These are phyloP conservation scores for Cordyceps farinosa DNA, from an alignment of 2,329 filamentous ascomycete genomes.

Conservation along the genomic window DNA sequence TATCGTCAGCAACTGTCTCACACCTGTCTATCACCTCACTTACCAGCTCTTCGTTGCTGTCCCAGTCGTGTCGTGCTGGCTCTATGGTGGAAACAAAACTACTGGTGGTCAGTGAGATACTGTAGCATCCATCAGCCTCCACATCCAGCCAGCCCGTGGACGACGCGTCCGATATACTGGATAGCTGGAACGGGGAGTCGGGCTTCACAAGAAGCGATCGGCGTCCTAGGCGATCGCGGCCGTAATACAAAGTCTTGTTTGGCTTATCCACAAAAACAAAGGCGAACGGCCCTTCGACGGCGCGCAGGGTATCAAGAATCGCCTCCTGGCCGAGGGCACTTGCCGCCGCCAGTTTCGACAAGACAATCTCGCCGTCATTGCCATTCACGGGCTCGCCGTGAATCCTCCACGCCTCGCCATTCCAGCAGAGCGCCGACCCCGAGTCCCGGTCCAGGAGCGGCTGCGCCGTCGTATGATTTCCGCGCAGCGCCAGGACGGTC, in stretches of 20 bases:
- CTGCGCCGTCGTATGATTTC: constrained; percentile 66
- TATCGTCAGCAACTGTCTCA: constrained; percentile 6
- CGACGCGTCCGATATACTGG: constrained; percentile 62
- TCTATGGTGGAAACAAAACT: constrained; percentile 14
- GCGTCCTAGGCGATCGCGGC: constrained; percentile 81
- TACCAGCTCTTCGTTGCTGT: constrained; percentile 41
- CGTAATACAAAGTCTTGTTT: constrained; percentile 67
- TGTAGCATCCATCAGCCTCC: constrained; percentile 77
- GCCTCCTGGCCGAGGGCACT: constrained; percentile 29
- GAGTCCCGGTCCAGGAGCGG: constrained; percentile 60
- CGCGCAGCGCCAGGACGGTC: constrained; percentile 87
- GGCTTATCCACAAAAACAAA: constrained; percentile 76
- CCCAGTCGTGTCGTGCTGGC: constrained; percentile 30
- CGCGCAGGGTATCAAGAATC: constrained; percentile 52
- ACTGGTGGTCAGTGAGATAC: constrained; percentile 49
- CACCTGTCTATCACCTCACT: constrained; percentile 29
- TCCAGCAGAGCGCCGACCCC: constrained; percentile 83
- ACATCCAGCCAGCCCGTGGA: constrained; percentile 69
- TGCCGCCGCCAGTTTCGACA: constrained; percentile 54
- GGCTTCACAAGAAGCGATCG: constrained; percentile 68
- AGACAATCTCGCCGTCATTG: constrained; percentile 75
- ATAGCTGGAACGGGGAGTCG: constrained; percentile 55
- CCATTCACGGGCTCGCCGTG: constrained; percentile 53
- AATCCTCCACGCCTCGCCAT: constrained; percentile 90
- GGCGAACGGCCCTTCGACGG: constrained; percentile 78